Conservation (phyloP, 176 grass and related monocot species). For the Raddia distichophylla region DNA sequence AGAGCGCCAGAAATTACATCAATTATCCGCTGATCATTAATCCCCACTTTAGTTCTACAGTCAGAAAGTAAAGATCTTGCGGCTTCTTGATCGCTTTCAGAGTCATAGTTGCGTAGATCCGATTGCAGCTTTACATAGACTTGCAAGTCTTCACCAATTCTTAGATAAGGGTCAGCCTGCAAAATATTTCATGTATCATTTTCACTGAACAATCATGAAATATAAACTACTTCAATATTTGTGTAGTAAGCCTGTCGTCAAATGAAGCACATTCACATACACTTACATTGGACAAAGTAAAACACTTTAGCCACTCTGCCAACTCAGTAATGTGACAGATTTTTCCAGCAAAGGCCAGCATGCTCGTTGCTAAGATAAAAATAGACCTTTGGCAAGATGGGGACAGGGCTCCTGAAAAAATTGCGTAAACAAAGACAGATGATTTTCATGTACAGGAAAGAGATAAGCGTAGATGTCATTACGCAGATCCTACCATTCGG, state of each 20-base stretch:
- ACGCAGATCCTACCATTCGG: slow-evolving; percentile 59
- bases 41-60: slow-evolving; percentile 51
- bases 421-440: slow-evolving; percentile 40
- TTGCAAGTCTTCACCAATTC: slow-evolving; percentile 91
- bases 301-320: slow-evolving; percentile 57
- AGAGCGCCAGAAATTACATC: slow-evolving; percentile 65
- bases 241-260: not conserved
- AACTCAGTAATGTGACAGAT: slow-evolving; percentile 73
- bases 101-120: slow-evolving; percentile 76
- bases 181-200: slow-evolving; percentile 39
- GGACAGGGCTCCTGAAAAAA: slow-evolving; percentile 60
- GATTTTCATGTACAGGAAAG: slow-evolving; percentile 15
- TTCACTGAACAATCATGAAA: slow-evolving; percentile 27
- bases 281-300: slow-evolving; percentile 72
- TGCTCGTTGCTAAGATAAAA: slow-evolving; percentile 73
- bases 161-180: slow-evolving; percentile 88
- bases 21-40: slow-evolving; percentile 61
- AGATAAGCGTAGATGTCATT: slow-evolving; percentile 23
- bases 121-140: slow-evolving; percentile 81
- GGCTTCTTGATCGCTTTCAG: slow-evolving; percentile 69
- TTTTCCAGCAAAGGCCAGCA: slow-evolving; percentile 87
- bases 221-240: slow-evolving; percentile 24
- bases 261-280: not conserved
- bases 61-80: slow-evolving; percentile 69
- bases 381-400: slow-evolving; percentile 75